Conservation (phyloP, 352 stramenopile genomes). For the Phytophthora tubulina region DNA sequence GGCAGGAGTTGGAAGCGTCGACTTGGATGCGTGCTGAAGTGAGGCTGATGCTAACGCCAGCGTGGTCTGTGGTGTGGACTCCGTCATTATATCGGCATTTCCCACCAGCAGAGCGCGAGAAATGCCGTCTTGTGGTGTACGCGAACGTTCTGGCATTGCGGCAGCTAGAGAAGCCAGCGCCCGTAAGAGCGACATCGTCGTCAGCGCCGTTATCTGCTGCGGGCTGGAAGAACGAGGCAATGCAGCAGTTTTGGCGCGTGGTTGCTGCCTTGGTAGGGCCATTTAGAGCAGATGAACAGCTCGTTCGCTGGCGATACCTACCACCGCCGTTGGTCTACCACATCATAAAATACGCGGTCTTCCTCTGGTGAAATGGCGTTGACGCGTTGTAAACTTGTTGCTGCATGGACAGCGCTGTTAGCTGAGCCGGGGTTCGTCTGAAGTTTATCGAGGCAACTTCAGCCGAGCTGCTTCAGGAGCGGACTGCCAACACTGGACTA, state of each 20-base stretch:
- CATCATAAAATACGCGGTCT: conserved; percentile 71
- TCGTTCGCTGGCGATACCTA: conserved; percentile 57
- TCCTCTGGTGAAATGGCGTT: conserved; percentile 57
- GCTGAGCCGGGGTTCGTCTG: conserved; percentile 26
- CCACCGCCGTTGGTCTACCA: conserved; percentile 50
- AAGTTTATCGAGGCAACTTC: neutral
- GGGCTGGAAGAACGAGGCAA: conserved; percentile 11
- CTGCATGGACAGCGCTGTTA: conserved; percentile 29
- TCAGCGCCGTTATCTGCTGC: neutral
- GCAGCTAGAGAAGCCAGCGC: neutral
- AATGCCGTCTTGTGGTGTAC: conserved; percentile 65
- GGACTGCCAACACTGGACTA: neutral
- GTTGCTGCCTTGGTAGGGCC: conserved; percentile 13
- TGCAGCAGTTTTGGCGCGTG: conserved; percentile 25
- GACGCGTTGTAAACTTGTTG: conserved; percentile 25
- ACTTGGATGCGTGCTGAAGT: conserved; percentile 54
- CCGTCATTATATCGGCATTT: conserved; percentile 63
- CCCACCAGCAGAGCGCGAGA: conserved; percentile 58
- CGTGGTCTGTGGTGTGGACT: conserved; percentile 72
- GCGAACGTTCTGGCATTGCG: conserved; percentile 57
- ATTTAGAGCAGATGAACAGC: neutral
- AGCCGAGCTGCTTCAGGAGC: neutral
- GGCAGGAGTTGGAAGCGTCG: conserved; percentile 31
- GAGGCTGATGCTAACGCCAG: conserved; percentile 54
- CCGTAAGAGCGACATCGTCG: neutral